These are phyloP conservation scores for Cystoderma amianthinum DNA, from an alignment of 768 basidiomycete species.

Conservation along the genomic window DNA sequence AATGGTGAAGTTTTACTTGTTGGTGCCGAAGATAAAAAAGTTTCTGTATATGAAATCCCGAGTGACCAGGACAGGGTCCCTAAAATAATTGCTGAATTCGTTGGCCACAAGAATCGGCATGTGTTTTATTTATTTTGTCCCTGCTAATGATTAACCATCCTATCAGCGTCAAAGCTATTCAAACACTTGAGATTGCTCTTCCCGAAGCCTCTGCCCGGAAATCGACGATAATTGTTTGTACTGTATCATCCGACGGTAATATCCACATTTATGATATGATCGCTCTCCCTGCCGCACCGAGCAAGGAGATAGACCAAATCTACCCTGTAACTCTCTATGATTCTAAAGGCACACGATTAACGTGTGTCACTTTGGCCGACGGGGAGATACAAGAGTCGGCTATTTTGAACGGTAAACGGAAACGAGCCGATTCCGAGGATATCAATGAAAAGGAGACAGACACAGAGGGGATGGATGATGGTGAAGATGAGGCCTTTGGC, in stretches of 20 bases:
- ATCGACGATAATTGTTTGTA: conserved; percentile 60
- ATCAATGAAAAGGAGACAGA: conserved; percentile 12
- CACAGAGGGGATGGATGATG: conserved; percentile 12
- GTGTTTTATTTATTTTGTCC: conserved; percentile 13
- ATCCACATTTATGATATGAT: conserved; percentile 72
- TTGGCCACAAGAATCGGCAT: conserved; percentile 85
- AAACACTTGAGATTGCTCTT: conserved; percentile 55
- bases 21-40: conserved; percentile 85
- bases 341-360: conserved; percentile 81
- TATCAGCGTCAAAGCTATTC: conserved; percentile 73
- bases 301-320: conserved; percentile 26
- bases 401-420: conserved; percentile 15
- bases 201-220: conserved; percentile 26
- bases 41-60: conserved; percentile 67
- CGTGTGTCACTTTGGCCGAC: conserved; percentile 45
- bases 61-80: conserved; percentile 38
- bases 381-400: conserved; percentile 12
- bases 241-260: conserved; percentile 87
- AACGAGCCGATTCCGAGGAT: too few relatives aligned
- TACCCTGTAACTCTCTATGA: conserved; percentile 65
- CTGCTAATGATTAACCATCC: conserved; percentile 3
- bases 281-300: conserved; percentile 25
- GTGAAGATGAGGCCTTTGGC: conserved; percentile 12
- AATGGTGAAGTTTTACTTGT: conserved; percentile 69
- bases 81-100: conserved; percentile 58